These are phyloP conservation scores for Daldinia grandis DNA, from an alignment of 495 filamentous ascomycete genomes.

Conservation along the genomic window DNA sequence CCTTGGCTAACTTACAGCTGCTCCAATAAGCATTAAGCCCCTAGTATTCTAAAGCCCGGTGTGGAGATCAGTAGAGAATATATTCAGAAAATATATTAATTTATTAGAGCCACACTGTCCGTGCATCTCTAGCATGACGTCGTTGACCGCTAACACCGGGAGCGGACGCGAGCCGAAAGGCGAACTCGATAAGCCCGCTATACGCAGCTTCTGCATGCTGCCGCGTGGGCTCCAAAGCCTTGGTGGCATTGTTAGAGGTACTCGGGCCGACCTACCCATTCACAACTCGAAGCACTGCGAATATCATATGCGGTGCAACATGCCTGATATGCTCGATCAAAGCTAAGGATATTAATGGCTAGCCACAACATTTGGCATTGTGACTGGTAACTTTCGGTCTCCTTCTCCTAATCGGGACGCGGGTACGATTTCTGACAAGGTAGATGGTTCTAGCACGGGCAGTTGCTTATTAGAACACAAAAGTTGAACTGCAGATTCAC, in stretches of 20 bases:
- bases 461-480: constrained; percentile 23
- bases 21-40: background rate
- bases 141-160: constrained; percentile 10
- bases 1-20: background rate
- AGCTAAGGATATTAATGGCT: constrained; percentile 14
- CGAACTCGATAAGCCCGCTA: constrained; percentile 19
- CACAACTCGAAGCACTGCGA: constrained; percentile 14
- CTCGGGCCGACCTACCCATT: constrained; percentile 41
- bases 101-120: constrained; percentile 14
- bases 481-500: constrained; percentile 8
- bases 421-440: constrained; percentile 8
- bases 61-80: background rate
- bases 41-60: background rate
- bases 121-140: constrained; percentile 22
- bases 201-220: constrained; percentile 30
- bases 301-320: constrained; percentile 35
- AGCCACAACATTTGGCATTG: constrained; percentile 11
- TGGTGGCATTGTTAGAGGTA: constrained; percentile 21
- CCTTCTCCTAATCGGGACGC: constrained; percentile 25
- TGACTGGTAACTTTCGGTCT: constrained; percentile 35
- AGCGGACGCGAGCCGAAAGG: constrained; percentile 12
- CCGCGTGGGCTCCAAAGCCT: constrained; percentile 30
- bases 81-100: constrained; percentile 3
- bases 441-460: constrained; percentile 18
- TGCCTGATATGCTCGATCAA: constrained; percentile 17